phyloP scores from a whole-genome alignment of 2,329 filamentous ascomycete genomes.

The Cladosporium sp. region DNA sequence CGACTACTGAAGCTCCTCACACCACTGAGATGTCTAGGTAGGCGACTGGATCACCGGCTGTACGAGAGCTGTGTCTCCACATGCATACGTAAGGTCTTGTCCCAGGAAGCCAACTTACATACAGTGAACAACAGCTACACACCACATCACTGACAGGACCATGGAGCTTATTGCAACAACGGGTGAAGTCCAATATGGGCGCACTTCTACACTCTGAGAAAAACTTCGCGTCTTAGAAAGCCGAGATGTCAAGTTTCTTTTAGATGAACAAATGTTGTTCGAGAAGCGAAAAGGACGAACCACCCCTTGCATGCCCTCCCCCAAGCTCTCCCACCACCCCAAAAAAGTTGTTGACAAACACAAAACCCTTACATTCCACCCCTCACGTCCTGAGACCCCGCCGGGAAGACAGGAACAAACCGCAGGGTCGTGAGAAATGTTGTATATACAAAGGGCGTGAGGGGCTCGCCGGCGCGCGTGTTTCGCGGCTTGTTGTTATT shows the following conservation, averaged over 20 bases:
- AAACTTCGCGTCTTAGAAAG: background rate
- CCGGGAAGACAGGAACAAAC: background rate
- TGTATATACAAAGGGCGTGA: constrained; percentile 4
- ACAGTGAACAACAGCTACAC: background rate
- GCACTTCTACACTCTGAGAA: background rate
- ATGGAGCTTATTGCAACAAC: too few species aligned
- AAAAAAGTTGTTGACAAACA: constrained; percentile 7
- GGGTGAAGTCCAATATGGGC: too few species aligned
- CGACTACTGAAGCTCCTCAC: background rate
- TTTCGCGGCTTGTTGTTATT: background rate
- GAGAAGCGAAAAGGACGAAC: background rate
- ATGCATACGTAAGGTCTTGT: background rate
- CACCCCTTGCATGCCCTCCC: constrained; percentile 2
- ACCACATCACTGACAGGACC: too few species aligned
- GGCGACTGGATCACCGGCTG: background rate
- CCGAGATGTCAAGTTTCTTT: background rate
- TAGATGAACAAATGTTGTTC: background rate
- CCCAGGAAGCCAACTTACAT: background rate
- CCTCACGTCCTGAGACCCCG: constrained; percentile 3
- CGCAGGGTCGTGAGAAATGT: background rate
- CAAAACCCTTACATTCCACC: constrained; percentile 12
- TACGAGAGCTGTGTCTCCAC: background rate
- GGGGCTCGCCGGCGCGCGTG: background rate
- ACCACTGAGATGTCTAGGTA: background rate
- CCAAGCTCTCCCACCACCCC: background rate